Percentiles rank a stretch among this genome's conserved stretches.
Evolutionary conservation across 2,329 filamentous ascomycete genomes (phyloP).

Genomic region (Emergomyces orientalis): DNA sequence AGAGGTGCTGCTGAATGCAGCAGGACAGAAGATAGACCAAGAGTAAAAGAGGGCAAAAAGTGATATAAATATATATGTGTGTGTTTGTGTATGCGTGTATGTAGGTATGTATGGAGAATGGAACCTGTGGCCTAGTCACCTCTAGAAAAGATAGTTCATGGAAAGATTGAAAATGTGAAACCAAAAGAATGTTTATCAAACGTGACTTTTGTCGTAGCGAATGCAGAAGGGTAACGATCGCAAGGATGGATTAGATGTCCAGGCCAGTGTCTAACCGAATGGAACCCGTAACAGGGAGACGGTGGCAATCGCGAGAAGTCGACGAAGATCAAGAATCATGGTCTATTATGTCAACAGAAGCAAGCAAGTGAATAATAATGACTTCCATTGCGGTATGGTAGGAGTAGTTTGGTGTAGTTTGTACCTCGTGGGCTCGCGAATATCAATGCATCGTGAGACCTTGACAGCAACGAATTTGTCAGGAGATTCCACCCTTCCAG

Average conservation of each 20-base stretch:
- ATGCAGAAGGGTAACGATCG: not conserved
- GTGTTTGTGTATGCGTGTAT: too few relatives aligned
- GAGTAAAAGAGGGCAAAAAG: not conserved
- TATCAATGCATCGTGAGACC: not conserved
- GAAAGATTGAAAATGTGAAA: not conserved
- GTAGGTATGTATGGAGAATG: not conserved
- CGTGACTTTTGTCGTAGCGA: not conserved
- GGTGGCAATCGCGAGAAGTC: not conserved
- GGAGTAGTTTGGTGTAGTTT: too few relatives aligned
- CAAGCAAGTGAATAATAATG: too few relatives aligned
- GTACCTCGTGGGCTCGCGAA: not conserved
- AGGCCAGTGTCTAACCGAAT: not conserved
- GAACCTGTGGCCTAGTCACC: not conserved
- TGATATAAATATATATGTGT: too few relatives aligned
- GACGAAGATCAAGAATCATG: not conserved
- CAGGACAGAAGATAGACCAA: not conserved
- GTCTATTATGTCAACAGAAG: not conserved
- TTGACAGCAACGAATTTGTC: not conserved
- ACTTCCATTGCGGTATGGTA: too few relatives aligned
- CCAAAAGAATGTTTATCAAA: not conserved
- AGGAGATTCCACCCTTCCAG: not conserved
- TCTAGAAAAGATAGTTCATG: not conserved
- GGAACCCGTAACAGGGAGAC: too few relatives aligned
- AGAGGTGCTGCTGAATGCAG: not conserved
- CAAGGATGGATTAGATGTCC: not conserved